Base-by-base conservation (phyloP, 116 monocot species). In the Dioscorea cayenensis region DNA sequence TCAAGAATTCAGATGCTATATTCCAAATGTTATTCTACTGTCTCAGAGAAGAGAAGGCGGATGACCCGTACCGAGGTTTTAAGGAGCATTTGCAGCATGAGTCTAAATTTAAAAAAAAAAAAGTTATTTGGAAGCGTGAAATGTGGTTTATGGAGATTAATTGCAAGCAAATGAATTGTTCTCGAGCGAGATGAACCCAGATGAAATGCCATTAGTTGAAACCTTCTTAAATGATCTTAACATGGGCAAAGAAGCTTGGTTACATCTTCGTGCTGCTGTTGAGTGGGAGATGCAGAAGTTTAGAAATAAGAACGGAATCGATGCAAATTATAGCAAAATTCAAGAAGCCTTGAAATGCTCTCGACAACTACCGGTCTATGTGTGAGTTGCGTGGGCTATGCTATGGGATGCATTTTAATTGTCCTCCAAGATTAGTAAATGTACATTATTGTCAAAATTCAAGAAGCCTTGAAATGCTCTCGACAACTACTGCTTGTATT, bases 21-120 rank as follows among this genome's bases (percentile, higher is more conserved):
- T n/a, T n/a, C n/a, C n/a, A n/a, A n/a, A n/a, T n/a, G n/a, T n/a
- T n/a, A n/a, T n/a, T n/a, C n/a, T n/a, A n/a, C n/a, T n/a, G n/a
- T n/a, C n/a, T n/a, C n/a, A n/a, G n/a, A n/a, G n/a, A n/a, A n/a
- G n/a, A 77, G 19, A 35, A 71, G n/a, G 18, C 52, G 7, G 76
- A 82, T 36, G 77, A 68, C 60, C 79, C 82, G 21, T 58, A 36
- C 36, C 49, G 76, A 73, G 77, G 76, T 74, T 68, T 86, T 6
- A 66, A 67, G 67, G 79, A 79, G 32, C 86, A 86, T 60, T 70
- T 76, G 64, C 76, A 28, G 8, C 82, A 86, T 74, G 86, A 82
- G 13, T 29, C 66, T 71, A 79, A 66, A 66, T 20, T 82, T n/a
- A n/a, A n/a, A n/a, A n/a, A n/a, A n/a, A 13, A 66, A 79, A 61